phyloP scores from a whole-genome alignment of 805 yeast species.

The Spathaspora gorwiae region DNA sequence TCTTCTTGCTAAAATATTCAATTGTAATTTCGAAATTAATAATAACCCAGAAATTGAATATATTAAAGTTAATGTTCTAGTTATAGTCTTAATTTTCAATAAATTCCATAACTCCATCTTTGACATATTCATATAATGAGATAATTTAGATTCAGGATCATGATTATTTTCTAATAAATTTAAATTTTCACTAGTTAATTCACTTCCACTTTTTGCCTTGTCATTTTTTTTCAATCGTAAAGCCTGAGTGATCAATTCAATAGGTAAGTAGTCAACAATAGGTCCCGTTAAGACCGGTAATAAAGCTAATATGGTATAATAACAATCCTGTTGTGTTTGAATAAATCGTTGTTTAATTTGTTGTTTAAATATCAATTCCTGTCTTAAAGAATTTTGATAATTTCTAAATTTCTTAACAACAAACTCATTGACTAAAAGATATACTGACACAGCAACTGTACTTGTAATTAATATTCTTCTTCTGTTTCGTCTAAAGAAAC shows the following conservation, averaged over 20 bases:
- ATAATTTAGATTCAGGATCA: conserved; percentile 9
- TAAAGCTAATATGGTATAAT: conserved; percentile 76
- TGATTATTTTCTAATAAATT: conserved; percentile 27
- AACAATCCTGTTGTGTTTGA: conserved; percentile 89
- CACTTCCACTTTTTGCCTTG: conserved; percentile 1
- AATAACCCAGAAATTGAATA: conserved; percentile 67
- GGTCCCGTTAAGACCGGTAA: conserved; percentile 72
- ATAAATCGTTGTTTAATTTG: conserved; percentile 74
- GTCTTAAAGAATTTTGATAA: conserved; percentile 36
- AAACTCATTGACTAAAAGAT: conserved; percentile 35
- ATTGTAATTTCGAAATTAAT: conserved; percentile 78
- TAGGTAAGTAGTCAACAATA: conserved; percentile 57
- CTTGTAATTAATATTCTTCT: conserved; percentile 31
- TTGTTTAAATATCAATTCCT: conserved; percentile 39
- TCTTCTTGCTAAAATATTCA: conserved; percentile 82
- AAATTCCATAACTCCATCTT: conserved; percentile 73
- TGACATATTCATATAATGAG: conserved; percentile 23
- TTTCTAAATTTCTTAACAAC: conserved; percentile 34
- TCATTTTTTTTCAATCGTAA: conserved; percentile 54
- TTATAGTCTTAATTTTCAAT: conserved; percentile 66
- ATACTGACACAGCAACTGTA: conserved; percentile 29
- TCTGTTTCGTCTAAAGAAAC: conserved; percentile 38
- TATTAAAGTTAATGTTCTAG: conserved; percentile 66
- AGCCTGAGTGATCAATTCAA: conserved; percentile 67
- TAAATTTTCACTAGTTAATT: conserved; percentile 38